Conservation (phyloP, 768 basidiomycete genomes). For the Filobasidium floriforme region DNA sequence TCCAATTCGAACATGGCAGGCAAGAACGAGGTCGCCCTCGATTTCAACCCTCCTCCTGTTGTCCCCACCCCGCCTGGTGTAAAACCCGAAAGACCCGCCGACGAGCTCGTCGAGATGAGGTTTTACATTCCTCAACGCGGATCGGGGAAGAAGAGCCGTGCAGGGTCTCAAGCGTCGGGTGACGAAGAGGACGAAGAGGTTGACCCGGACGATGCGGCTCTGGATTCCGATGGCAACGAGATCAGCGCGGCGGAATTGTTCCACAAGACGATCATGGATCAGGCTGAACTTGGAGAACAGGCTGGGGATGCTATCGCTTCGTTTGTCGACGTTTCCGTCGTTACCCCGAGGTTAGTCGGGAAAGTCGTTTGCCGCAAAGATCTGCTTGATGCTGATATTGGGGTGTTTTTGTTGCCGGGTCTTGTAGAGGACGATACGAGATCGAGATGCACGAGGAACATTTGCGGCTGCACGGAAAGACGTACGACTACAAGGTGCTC, state of each 20-base stretch:
- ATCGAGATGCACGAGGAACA: slow-evolving; percentile 97
- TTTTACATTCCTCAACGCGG: slow-evolving; percentile 85
- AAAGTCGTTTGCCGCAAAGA: not conserved
- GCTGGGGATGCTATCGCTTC: slow-evolving; percentile 84
- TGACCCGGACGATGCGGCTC: slow-evolving; percentile 48
- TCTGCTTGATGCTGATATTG: not conserved
- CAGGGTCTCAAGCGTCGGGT: slow-evolving; percentile 32
- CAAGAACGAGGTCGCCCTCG: slow-evolving; percentile 97
- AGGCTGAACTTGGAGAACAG: slow-evolving; percentile 86
- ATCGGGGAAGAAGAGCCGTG: slow-evolving; percentile 47
- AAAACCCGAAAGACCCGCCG: slow-evolving; percentile 46
- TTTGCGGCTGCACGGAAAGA: slow-evolving; percentile 90
- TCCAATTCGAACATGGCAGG: slow-evolving; percentile 97
- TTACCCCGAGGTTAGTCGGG: slow-evolving; percentile 59
- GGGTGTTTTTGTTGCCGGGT: not conserved
- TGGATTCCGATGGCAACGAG: slow-evolving; percentile 43
- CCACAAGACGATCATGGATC: slow-evolving; percentile 92
- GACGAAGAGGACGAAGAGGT: slow-evolving; percentile 54
- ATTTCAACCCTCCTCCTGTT: slow-evolving; percentile 53
- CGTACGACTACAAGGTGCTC: slow-evolving; percentile 96
- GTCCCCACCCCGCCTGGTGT: slow-evolving; percentile 12
- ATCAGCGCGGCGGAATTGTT: slow-evolving; percentile 90
- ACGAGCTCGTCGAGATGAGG: slow-evolving; percentile 92
- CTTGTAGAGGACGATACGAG: slow-evolving; percentile 79
- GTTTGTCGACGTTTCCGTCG: slow-evolving; percentile 88